Percentiles rank a stretch among this genome's conserved stretches.
phyloP scores from a whole-genome alignment of 176 grass and related monocot genomes.

The Hyparrhenia diplandra region DNA sequence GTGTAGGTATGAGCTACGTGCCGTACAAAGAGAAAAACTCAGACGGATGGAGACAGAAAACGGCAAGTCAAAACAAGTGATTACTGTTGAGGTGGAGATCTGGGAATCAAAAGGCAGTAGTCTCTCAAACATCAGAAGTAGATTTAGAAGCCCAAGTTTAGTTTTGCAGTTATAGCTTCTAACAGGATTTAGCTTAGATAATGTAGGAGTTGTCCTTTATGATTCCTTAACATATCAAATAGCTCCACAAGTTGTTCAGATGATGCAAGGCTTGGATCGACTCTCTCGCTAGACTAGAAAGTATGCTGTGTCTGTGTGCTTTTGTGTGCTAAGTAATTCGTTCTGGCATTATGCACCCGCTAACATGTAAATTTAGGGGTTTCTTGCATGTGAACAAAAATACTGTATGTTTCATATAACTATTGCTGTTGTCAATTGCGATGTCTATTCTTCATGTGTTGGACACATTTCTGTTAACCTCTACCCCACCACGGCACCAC shows the following conservation, averaged over 20 bases:
- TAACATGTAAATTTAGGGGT: conserved; percentile 3
- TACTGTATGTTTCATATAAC: background rate
- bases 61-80: conserved; percentile 36
- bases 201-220: background rate
- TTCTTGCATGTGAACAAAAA: background rate
- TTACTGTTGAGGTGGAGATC: conserved; percentile 88
- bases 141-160: conserved; percentile 34
- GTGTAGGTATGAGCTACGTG: conserved; percentile 65
- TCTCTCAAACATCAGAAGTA: conserved; percentile 15
- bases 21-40: conserved; percentile 71
- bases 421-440: background rate
- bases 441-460: background rate
- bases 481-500: background rate
- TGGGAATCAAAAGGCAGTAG: conserved; percentile 53
- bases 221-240: background rate
- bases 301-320: background rate
- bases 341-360: background rate
- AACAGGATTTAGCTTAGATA: conserved; percentile 19
- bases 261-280: background rate
- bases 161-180: conserved; percentile 30
- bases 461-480: background rate
- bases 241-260: background rate
- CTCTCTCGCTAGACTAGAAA: background rate
- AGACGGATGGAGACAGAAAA: conserved; percentile 56
- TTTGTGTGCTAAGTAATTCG: background rate